Base-by-base conservation (phyloP, 805 yeast genomes). In the Candida ficus region DNA sequence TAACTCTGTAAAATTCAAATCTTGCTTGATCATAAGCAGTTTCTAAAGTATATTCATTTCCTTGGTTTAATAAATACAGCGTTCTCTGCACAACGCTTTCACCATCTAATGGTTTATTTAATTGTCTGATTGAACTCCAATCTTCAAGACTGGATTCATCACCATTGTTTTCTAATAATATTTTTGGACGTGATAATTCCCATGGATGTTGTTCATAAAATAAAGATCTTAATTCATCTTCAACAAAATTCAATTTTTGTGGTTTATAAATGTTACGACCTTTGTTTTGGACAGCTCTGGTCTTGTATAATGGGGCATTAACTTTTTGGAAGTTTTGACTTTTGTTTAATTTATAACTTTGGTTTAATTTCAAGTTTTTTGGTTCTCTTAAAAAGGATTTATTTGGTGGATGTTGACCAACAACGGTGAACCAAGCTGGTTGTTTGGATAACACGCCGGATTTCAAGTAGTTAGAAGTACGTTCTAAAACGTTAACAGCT, bases 201-300 rank as follows among this genome's bases (percentile, higher is more conserved):
- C 99, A 93, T 7, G 99, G 99, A 63, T 93, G 99, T 59, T 90
- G 96, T 44, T 79, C 78, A 62, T 82, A 91, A 57, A 93, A 93
- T 19, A 84, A 68, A 35, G 75, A 71, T 66, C 99, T 78, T 51
- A 93, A 64, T 52, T 82, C 78, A 63, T 93, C 99, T 62, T 91
- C 73, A 5, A 66, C 56, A 42, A 54, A 67, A 19, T 47, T 48
- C 29, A 67, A 49, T 32, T 49, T 48, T n/a, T 44, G 37, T 19
- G 48, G 38, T 10, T 49, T 47, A 29, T 39, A 50, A 16, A 43
- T 34, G 42, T 47, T 42, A 37, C 39, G 39, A 2, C 43, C 39
- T 28, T 31, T 31, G 20, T 34, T 29, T 30, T 41, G 45, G 1
- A 37, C 28, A 3, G 27, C 26, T 49, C 67, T 55, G 10, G 71